Percentiles rank a stretch among this genome's conserved stretches.
Conservation (phyloP, 1,284 basidiomycete species). For the Wallemia ichthyophaga region DNA sequence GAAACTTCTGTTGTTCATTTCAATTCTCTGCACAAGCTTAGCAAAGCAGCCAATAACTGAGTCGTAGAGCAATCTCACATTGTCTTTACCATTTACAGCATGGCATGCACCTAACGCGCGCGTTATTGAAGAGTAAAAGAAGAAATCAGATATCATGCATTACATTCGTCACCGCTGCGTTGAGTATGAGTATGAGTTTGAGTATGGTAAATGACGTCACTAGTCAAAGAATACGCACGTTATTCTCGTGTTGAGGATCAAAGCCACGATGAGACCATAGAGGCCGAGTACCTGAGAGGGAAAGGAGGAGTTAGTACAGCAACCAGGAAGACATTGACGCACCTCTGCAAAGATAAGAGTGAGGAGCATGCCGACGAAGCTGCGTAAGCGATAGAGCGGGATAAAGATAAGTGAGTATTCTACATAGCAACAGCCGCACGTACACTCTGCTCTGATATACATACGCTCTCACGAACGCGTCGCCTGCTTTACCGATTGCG, state of each 20-base stretch:
- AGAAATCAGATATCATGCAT: not conserved
- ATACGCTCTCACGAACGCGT: not conserved
- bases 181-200: not conserved
- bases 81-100: too few species aligned
- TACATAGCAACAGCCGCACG: not conserved
- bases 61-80: too few species aligned
- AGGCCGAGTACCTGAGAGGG: constrained; percentile 15
- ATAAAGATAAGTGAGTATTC: too few species aligned
- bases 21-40: too few species aligned
- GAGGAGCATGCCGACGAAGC: constrained; percentile 5
- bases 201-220: not conserved
- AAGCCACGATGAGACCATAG: constrained; percentile 16
- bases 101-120: too few species aligned
- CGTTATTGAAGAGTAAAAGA: too few species aligned
- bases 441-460: not conserved
- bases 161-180: not conserved
- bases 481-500: constrained; percentile 16
- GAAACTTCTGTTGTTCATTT: too few species aligned
- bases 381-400: too few species aligned
- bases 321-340: not conserved
- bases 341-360: constrained; percentile 6
- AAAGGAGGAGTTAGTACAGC: not conserved
- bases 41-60: too few species aligned
- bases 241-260: constrained; percentile 14
- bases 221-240: not conserved